These are phyloP conservation scores for Astrothelium subdiscretum DNA, from an alignment of 495 filamentous ascomycete genomes.

Conservation along the genomic window DNA sequence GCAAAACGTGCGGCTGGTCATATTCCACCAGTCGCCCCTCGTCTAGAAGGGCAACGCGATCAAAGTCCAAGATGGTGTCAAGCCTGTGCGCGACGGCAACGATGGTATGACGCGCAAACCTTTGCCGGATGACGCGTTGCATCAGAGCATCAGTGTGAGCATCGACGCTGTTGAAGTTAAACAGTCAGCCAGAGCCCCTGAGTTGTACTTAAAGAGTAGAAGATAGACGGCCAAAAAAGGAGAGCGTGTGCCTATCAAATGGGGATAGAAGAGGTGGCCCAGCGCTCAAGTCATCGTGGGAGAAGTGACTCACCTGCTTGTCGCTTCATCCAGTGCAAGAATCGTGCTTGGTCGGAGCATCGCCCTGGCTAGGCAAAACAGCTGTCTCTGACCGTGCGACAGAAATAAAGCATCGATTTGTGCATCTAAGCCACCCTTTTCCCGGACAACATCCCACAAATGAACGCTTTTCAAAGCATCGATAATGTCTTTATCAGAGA, in stretches of 20 bases:
- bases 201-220: not conserved
- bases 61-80: conserved; percentile 30
- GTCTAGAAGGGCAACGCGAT: conserved; percentile 7
- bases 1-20: not conserved
- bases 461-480: conserved; percentile 70
- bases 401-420: conserved; percentile 28
- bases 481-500: conserved; percentile 50
- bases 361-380: conserved; percentile 38
- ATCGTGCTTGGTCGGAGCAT: conserved; percentile 26
- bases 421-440: conserved; percentile 32
- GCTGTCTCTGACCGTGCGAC: conserved; percentile 36
- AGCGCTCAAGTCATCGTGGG: not conserved
- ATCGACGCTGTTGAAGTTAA: conserved; percentile 29
- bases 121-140: conserved; percentile 33
- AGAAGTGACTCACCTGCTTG: conserved; percentile 26
- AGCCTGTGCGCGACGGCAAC: conserved; percentile 35
- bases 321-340: conserved; percentile 38
- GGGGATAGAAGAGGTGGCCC: not conserved
- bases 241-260: not conserved
- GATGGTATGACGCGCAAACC: conserved; percentile 30
- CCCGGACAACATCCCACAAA: conserved; percentile 36
- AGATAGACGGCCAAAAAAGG: not conserved
- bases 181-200: not conserved
- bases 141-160: conserved; percentile 43
- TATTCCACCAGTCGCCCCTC: not conserved